Evolutionary conservation across 2,329 filamentous ascomycete genomes (phyloP).

Genomic region (Lachnellula hyalina): DNA sequence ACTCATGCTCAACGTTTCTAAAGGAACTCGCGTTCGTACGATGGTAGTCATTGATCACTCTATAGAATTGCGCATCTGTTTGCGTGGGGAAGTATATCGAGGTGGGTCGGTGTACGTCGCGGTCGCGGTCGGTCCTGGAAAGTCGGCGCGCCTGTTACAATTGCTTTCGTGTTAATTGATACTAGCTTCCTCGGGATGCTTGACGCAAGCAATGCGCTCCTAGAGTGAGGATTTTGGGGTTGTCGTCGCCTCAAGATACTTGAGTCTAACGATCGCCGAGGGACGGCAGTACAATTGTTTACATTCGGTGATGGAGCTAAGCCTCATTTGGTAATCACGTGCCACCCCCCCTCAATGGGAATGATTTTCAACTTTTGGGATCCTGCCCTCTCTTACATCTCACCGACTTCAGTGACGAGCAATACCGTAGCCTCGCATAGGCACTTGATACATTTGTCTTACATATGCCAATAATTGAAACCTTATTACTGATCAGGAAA

Average conservation of each 20-base stretch:
- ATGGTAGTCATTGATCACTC: slow-evolving; percentile 63
- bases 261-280: slow-evolving; percentile 10
- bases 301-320: slow-evolving; percentile 12
- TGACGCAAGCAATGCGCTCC: not conserved
- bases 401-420: not conserved
- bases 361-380: not conserved
- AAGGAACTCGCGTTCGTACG: slow-evolving; percentile 57
- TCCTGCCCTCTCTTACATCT: not conserved
- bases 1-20: slow-evolving; percentile 66
- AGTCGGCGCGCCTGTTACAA: slow-evolving; percentile 10
- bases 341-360: not conserved
- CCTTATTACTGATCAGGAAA: too few species aligned
- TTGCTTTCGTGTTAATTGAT: slow-evolving; percentile 25
- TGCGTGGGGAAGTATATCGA: slow-evolving; percentile 9
- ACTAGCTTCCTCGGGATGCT: not conserved
- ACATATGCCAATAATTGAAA: too few species aligned
- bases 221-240: not conserved
- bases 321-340: slow-evolving; percentile 4
- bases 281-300: slow-evolving; percentile 18
- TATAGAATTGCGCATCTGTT: slow-evolving; percentile 26
- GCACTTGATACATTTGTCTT: not conserved
- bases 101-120: not conserved
- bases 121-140: slow-evolving; percentile 6
- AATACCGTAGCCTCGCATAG: not conserved
- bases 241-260: slow-evolving; percentile 13